phyloP scores from a whole-genome alignment of 495 filamentous ascomycete species.

The Annulohypoxylon nitens region DNA sequence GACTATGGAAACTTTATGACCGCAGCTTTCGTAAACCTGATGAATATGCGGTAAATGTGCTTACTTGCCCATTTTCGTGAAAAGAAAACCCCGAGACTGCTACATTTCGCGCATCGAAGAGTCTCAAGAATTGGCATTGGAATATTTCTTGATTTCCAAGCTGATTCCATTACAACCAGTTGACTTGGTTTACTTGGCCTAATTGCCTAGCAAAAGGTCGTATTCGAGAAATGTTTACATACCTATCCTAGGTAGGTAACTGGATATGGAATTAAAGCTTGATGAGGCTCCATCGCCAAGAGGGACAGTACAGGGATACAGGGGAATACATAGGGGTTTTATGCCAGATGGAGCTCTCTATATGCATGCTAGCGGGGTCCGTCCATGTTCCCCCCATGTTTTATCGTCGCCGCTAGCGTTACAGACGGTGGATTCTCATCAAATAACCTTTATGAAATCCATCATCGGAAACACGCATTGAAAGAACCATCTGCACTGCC shows the following conservation, averaged over 20 bases:
- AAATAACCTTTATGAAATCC: conserved; percentile 40
- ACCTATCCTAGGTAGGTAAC: background rate
- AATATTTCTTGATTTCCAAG: conserved; percentile 14
- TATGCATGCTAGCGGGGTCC: conserved; percentile 31
- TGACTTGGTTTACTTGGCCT: conserved; percentile 8
- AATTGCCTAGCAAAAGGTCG: background rate
- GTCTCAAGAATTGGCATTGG: conserved; percentile 12
- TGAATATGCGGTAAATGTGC: conserved; percentile 19
- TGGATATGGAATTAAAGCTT: conserved; percentile 5
- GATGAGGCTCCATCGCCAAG: conserved; percentile 45
- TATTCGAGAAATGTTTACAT: conserved; percentile 10
- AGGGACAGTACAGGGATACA: conserved; percentile 30
- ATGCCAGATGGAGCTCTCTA: conserved; percentile 7
- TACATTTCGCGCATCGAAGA: background rate
- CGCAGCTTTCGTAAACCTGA: conserved; percentile 31
- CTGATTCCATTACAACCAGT: background rate
- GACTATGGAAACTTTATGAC: conserved; percentile 38
- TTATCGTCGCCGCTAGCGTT: conserved; percentile 46
- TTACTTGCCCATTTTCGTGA: background rate
- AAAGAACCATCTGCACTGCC: conserved; percentile 45
- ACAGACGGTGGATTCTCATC: conserved; percentile 43
- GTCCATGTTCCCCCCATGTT: conserved; percentile 41
- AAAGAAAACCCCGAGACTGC: background rate
- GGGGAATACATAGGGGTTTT: conserved; percentile 31
- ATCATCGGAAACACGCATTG: conserved; percentile 45